These are phyloP conservation scores for Alternaria novae-zelandiae DNA, from an alignment of 2,329 filamentous ascomycete genomes.

Conservation along the genomic window DNA sequence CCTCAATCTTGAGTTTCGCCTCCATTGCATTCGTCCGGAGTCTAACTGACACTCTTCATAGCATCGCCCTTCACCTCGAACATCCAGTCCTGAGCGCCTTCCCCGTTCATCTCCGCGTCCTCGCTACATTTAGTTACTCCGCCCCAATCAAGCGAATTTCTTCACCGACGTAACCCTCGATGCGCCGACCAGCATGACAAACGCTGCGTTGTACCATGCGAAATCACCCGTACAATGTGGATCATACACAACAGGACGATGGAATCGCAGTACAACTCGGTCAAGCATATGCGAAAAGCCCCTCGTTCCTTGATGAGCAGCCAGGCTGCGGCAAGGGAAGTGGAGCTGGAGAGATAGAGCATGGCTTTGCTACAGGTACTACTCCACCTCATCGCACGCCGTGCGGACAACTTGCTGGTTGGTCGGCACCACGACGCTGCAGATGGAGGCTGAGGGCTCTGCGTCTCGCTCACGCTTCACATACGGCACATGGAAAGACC, in stretches of 20 bases:
- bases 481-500: not conserved
- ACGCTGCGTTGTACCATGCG: fast-evolving
- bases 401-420: not conserved
- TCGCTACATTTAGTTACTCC: not conserved
- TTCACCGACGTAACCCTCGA: not conserved
- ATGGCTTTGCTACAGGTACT: not conserved
- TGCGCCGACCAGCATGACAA: not conserved
- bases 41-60: not conserved
- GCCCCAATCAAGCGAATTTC: not conserved
- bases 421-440: not conserved
- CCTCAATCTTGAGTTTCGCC: no score
- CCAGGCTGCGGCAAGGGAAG: not conserved
- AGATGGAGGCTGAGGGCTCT: not conserved
- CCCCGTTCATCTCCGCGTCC: not conserved
- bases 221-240: not conserved
- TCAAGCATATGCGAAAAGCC: not conserved
- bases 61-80: not conserved
- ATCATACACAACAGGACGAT: not conserved
- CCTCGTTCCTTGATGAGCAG: not conserved
- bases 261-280: not conserved
- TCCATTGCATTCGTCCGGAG: not conserved
- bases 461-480: not conserved
- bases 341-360: not conserved
- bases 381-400: not conserved
- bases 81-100: not conserved